Base-by-base conservation (phyloP, 495 filamentous ascomycete genomes). In the Aspergillus haitiensis region DNA sequence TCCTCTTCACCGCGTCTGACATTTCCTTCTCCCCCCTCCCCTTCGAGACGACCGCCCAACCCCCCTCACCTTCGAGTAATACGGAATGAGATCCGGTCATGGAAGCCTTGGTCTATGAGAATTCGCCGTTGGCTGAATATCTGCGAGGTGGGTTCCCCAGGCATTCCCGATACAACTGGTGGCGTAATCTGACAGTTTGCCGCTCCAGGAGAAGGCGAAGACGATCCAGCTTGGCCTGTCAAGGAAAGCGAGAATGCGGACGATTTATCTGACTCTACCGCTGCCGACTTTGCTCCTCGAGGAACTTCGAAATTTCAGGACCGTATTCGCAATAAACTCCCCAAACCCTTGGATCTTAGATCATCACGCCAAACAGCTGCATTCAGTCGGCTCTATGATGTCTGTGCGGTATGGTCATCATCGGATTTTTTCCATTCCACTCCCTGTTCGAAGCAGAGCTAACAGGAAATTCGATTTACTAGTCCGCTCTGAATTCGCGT, bases 81-180 rank as follows among this genome's bases (percentile, higher is more conserved):
- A 52, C 74, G 71, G 71, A 71, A 77, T 75, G 76, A 68, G 58
- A 59, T 49, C 48, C 61, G 64, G 64, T 59, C 75, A 98, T 98
- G 94, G 94, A 97, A 83, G 87, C 90, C 66, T 80, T 97, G 63
- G 85, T 97, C 66, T 91, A 88, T 76, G 88, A 94, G 75, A 86
- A 92, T 72, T 91, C 92, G 66, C 94, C 94, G 59, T 81, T 98
- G 76, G 92, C 91, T 70, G 88, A 90, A 62, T 97, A 96, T 78
- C 86, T 98, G 59, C 88, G 96, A 83, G 94, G 93, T 97, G 71
- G 62, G 76, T 76, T 27, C 21, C 7, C 33, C 12, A 36, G 33
- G 34, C 36, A 34, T 53, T 40, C 37, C 8, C 11, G 34, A 36
- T 37, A 34, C 44, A 21, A 35, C 35, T 33, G 40, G 52, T 63